Evolutionary conservation across 345 rosid genomes (phyloP), one percentile per base, ranked within the genome.

Genomic region (Draba incana): DNA sequence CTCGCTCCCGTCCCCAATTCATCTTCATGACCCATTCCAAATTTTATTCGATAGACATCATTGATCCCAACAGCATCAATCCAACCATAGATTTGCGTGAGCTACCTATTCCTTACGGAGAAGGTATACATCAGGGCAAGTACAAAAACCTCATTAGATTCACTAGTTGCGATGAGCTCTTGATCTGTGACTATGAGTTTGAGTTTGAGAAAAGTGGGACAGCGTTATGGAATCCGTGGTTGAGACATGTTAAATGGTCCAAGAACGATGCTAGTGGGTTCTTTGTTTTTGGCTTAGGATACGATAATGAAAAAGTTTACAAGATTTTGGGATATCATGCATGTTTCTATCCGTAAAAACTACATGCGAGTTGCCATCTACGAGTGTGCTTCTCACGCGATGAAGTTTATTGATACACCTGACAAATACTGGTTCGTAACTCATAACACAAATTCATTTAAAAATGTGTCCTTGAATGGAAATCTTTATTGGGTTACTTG

Each of bases 381-480:
- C 31, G 53, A 66, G 2, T 66, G 71, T 43, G 71, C n/a, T 0
- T 54, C 71, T 43, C 31, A 30, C 6, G 16, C 16, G 33, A 16
- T 31, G 2, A 54, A 23, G 51, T 3, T 43, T 20, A 54, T 54
- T 54, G 38, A 51, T 39, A 0, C 2, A 54, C 13, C 6, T 43
- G 8, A 14, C 5, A 8, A 35, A 7, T 4, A 0, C 5, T 27
- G n/a, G 10, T 24, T 2, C 65, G 1, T n/a, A 9, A 2, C 2
- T 20, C 53, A 23, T 2, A 28, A 3, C 13, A 3, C 5, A 2
- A 16, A 1, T 31, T 4, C 35, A 6, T 2, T 4, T 4, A 65
- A 9, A 1, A 8, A 1, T 5, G 31, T 52, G 8, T 52, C 42
- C n/a, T 41, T 65, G 31, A 52, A 66, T 28, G 70, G 51, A 15